These are phyloP conservation scores for Neurospora pannonica DNA, from an alignment of 495 filamentous ascomycete species.

Conservation along the genomic window DNA sequence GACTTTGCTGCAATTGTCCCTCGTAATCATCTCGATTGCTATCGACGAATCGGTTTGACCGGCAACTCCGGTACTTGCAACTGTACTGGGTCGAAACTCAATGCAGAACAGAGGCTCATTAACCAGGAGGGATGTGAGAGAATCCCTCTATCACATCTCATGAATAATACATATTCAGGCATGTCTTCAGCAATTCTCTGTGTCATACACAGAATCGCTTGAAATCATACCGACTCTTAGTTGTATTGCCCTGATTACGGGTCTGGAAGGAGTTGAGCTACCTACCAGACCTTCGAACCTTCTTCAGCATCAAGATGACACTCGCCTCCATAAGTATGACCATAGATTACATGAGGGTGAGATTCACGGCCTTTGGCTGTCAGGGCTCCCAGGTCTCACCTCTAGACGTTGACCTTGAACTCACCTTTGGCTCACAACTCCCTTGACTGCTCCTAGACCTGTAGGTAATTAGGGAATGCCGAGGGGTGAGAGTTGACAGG, in stretches of 20 bases:
- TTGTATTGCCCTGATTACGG: no score
- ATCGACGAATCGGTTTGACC: not conserved
- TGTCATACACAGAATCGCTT: no score
- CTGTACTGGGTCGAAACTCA: not conserved
- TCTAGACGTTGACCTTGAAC: not conserved
- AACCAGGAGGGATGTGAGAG: not conserved
- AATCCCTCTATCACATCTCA: not conserved
- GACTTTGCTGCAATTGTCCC: not conserved
- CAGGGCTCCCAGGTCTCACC: not conserved
- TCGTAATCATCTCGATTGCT: not conserved
- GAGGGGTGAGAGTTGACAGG: not conserved
- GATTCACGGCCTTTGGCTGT: not conserved
- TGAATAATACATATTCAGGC: not conserved
- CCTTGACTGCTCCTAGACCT: fast-evolving
- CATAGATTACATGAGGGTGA: not conserved
- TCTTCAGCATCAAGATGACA: not conserved
- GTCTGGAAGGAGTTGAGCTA: no score
- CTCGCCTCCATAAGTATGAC: not conserved
- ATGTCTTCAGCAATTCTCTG: not conserved
- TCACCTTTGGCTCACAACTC: not conserved
- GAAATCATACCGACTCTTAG: no score
- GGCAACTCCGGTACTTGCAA: not conserved
- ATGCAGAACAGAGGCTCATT: not conserved
- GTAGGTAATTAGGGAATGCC: not conserved
- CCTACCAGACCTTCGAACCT: not conserved